Conservation (phyloP, 75 land plant genomes). For the Adiantum capillusveneris region DNA sequence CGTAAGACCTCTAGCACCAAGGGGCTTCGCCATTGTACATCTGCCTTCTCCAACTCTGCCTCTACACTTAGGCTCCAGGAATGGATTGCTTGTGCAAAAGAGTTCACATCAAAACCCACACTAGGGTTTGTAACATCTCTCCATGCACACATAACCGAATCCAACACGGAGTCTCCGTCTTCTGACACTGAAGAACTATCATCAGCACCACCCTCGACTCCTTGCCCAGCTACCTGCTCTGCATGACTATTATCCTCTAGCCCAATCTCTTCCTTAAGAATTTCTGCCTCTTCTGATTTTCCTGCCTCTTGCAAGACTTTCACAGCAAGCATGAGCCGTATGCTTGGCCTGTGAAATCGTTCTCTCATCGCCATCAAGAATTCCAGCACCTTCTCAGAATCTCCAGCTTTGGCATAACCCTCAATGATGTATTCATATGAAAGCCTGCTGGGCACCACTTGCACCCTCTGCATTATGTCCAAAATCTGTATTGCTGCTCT, state of each 20-base stretch:
- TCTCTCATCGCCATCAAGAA: conserved; percentile 3
- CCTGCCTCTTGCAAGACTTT: neutral
- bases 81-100: conserved; percentile 3
- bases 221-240: neutral
- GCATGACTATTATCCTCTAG: neutral
- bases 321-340: neutral
- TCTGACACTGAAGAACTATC: neutral
- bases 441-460: conserved; percentile 4
- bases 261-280: neutral
- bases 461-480: neutral
- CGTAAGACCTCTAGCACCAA: neutral
- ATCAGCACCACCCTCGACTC: neutral
- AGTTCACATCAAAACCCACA: conserved; percentile 3
- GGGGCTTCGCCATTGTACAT: neutral
- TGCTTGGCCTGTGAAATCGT: conserved; percentile 5
- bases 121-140: conserved; percentile 2
- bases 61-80: neutral
- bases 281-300: neutral
- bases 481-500: conserved; percentile 2
- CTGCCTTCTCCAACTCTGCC: neutral
- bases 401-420: neutral
- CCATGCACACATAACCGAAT: conserved; percentile 1
- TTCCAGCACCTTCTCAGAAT: conserved; percentile 1
- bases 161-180: neutral
- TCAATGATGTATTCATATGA: conserved; percentile 4